Evolutionary conservation across 2,329 filamentous ascomycete species (phyloP), one percentile per base, ranked within the genome.

Genomic region (Trichoderma arundinaceum): DNA sequence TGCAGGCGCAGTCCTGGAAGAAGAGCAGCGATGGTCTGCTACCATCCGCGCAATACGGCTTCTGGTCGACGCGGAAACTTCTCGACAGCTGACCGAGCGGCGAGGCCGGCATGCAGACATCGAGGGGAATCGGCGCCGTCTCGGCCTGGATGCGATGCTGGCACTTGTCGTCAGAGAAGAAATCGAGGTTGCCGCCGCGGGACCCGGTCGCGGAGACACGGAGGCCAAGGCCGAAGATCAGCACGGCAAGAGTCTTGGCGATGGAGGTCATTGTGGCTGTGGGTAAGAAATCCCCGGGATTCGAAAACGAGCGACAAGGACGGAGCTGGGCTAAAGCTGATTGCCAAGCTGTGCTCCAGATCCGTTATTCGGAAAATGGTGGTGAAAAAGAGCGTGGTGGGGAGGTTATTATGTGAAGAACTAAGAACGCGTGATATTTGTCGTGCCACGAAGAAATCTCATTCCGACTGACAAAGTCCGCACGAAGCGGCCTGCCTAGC

Each of bases 101-200:
- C 41, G 61, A 54, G 12, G 61, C 43, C 17, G 52, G 43, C 38
- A 64, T 46, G 41, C 61, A 64, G 61, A 54, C 52, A 32, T 64
- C 61, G 41, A 64, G 61, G 41, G 52, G 13, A 7, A 64, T 56
- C 12, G 61, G 49, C 33, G 51, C 61, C 8, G 13, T 28, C 43
- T 64, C 51, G 13, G 61, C 33, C 10, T 48, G 41, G 33, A 64
- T 64, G 51, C 32, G 61, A n/a, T 56, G 28, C 33, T 64, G 32
- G 51, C 52, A 64, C 10, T 46, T 38, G 51, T 64, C 52, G 51
- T 64, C 61, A 41, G 61, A 64, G 51, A 56, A 64, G 41, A 64
- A 56, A 10, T 56, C 52, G 41, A 64, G 41, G 10, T 28, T 64
- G 10, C 61, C 61, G 41, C 51, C 51, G 33, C 43, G 49, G 41